phyloP scores from a whole-genome alignment of 2,329 filamentous ascomycete genomes.

The Arthroderma uncinatum region DNA sequence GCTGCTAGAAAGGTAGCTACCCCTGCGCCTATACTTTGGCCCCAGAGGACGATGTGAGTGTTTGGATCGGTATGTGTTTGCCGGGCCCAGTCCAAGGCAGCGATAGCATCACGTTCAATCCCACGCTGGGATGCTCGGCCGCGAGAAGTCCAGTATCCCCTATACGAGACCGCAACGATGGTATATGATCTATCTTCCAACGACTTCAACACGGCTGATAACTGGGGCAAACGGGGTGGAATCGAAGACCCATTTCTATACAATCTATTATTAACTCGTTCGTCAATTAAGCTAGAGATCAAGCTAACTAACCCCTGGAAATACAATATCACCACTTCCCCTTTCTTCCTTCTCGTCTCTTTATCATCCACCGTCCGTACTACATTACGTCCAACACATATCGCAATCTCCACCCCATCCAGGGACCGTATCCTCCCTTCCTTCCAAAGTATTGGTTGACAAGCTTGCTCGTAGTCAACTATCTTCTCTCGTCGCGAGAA shows the following conservation, averaged over 20 bases:
- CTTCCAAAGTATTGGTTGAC: conserved; percentile 54
- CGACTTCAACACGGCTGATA: conserved; percentile 36
- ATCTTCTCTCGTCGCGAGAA: conserved; percentile 58
- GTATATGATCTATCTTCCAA: conserved; percentile 13
- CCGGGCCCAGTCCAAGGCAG: conserved; percentile 52
- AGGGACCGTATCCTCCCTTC: conserved; percentile 49
- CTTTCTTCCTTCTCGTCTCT: not conserved
- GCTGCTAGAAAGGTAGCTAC: conserved; percentile 51
- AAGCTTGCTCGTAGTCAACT: conserved; percentile 49
- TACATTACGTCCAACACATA: conserved; percentile 40
- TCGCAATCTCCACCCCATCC: conserved; percentile 55
- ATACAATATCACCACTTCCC: conserved; percentile 34
- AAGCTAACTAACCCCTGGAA: conserved; percentile 35
- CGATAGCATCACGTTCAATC: conserved; percentile 56
- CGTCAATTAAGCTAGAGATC: not conserved
- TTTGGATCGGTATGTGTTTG: conserved; percentile 25
- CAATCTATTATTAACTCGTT: not conserved
- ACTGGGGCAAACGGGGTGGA: conserved; percentile 36
- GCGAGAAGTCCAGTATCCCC: conserved; percentile 67
- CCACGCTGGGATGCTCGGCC: conserved; percentile 60
- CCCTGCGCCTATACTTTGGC: conserved; percentile 45
- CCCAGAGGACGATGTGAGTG: conserved; percentile 13
- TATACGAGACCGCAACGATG: conserved; percentile 45
- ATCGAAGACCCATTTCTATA: conserved; percentile 33
- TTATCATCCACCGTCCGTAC: not conserved